Evolutionary conservation across 768 basidiomycete species (phyloP).

Genomic region (Leccinum disarticulatum): DNA sequence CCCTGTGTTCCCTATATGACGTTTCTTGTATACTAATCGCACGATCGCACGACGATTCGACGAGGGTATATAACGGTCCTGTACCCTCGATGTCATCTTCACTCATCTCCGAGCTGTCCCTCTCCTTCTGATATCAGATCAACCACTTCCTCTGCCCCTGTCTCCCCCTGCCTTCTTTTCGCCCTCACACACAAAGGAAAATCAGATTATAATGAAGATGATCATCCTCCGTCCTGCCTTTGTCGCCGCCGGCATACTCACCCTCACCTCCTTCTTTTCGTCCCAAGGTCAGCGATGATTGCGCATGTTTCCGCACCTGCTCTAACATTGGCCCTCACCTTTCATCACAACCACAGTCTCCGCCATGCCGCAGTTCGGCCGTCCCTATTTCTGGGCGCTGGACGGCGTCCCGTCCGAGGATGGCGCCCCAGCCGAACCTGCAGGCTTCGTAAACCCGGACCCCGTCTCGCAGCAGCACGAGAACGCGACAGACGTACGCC

Average conservation of each 20-base stretch:
- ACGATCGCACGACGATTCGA: background rate
- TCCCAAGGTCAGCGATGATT: conserved; percentile 12
- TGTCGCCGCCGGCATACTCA: conserved; percentile 4
- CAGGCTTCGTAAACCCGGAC: background rate
- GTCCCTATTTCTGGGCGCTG: conserved; percentile 11
- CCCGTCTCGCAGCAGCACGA: background rate
- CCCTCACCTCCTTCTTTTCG: conserved; percentile 12
- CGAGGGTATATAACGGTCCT: background rate
- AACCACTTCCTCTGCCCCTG: background rate
- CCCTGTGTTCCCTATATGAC: conserved; percentile 16
- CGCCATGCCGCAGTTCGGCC: conserved; percentile 25
- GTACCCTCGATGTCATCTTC: background rate
- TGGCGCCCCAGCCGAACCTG: background rate
- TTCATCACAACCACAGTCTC: conserved; percentile 5
- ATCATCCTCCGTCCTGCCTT: conserved; percentile 23
- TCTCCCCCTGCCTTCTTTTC: conserved; percentile 1
- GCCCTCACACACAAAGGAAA: background rate
- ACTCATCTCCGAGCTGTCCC: conserved; percentile 11
- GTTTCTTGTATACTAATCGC: conserved; percentile 11
- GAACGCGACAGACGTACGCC: background rate
- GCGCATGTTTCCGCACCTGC: background rate
- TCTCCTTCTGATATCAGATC: conserved; percentile 8
- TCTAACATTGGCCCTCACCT: background rate
- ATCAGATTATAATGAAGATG: conserved; percentile 19
- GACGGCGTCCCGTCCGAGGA: conserved; percentile 4